Conservation (phyloP, 192 early-diverging fungal genomes). For the Coemansia javaensis region DNA sequence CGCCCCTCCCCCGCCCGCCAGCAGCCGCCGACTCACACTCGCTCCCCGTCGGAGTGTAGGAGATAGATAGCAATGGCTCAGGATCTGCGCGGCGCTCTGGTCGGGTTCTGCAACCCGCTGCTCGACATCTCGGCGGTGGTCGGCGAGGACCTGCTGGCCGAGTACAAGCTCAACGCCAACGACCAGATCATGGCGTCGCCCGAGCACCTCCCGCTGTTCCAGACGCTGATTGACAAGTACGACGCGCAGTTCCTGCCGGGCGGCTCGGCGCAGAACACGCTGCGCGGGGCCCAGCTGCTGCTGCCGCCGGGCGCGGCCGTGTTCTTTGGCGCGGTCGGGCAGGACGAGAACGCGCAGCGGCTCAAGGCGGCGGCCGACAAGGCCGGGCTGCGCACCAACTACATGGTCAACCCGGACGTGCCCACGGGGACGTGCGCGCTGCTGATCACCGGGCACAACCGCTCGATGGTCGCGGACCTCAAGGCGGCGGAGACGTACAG, state of each 20-base stretch:
- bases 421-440: slow-evolving; percentile 97
- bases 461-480: slow-evolving; percentile 91
- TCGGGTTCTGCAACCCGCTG: slow-evolving; percentile 96
- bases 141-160: slow-evolving; percentile 64
- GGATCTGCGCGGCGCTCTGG: slow-evolving; percentile 55
- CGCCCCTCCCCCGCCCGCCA: too few species aligned
- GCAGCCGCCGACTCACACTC: too few species aligned
- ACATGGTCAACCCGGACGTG: slow-evolving; percentile 66
- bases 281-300: slow-evolving; percentile 85
- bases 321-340: slow-evolving; percentile 90
- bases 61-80: too few species aligned
- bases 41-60: too few species aligned
- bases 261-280: slow-evolving; percentile 94
- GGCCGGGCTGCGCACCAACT: slow-evolving; percentile 87
- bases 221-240: slow-evolving; percentile 70
- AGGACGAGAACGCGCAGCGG: slow-evolving; percentile 73
- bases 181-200: slow-evolving; percentile 91
- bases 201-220: slow-evolving; percentile 78
- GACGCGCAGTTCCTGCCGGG: slow-evolving; percentile 87
- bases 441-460: slow-evolving; percentile 83
- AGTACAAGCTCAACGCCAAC: slow-evolving; percentile 91
- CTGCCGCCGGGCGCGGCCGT: slow-evolving; percentile 82
- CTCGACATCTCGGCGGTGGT: slow-evolving; percentile 93
- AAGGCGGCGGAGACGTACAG: slow-evolving; percentile 89
- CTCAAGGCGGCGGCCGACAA: slow-evolving; percentile 72